Conservation (phyloP, 2,329 filamentous ascomycete species). For the Nigrospora sphaerica region DNA sequence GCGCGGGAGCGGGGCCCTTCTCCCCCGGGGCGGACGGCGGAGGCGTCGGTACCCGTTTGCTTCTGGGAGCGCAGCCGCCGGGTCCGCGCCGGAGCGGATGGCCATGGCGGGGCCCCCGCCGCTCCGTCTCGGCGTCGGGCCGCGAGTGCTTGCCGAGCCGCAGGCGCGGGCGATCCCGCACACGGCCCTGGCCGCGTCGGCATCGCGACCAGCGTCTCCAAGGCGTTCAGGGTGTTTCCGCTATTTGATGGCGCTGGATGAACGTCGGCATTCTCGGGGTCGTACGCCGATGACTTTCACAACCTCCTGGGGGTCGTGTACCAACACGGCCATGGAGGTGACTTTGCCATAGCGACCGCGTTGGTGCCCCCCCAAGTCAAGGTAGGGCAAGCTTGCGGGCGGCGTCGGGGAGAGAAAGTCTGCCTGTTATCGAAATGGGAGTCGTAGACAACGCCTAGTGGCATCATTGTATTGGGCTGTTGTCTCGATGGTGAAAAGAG, state of each 20-base stretch:
- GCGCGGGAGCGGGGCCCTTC: constrained; percentile 4
- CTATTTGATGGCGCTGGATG: neutral
- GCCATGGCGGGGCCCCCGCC: constrained; percentile 7
- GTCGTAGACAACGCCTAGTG: neutral
- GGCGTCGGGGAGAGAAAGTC: neutral
- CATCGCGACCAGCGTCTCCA: constrained; percentile 18
- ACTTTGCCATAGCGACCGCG: constrained; percentile 13
- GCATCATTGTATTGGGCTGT: too few species aligned
- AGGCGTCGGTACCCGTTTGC: constrained; percentile 5
- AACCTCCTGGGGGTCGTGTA: constrained; percentile 3
- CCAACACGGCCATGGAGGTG: constrained; percentile 9
- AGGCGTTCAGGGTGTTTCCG: constrained; percentile 12
- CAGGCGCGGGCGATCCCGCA: constrained; percentile 13
- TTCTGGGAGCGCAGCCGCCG: constrained; percentile 1
- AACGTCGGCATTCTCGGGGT: constrained; percentile 9
- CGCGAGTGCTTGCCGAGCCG: constrained; percentile 17
- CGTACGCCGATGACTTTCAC: constrained; percentile 13
- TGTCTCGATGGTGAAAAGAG: too few species aligned
- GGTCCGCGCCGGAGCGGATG: neutral
- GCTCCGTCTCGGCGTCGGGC: constrained; percentile 5
- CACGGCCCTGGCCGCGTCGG: constrained; percentile 17
- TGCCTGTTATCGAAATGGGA: neutral
- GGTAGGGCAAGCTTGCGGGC: constrained; percentile 7
- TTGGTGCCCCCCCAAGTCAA: constrained; percentile 11
- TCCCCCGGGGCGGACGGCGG: constrained; percentile 7